phyloP scores from a whole-genome alignment of 1,284 basidiomycete genomes.

The Lentinula novae-zelandiae region DNA sequence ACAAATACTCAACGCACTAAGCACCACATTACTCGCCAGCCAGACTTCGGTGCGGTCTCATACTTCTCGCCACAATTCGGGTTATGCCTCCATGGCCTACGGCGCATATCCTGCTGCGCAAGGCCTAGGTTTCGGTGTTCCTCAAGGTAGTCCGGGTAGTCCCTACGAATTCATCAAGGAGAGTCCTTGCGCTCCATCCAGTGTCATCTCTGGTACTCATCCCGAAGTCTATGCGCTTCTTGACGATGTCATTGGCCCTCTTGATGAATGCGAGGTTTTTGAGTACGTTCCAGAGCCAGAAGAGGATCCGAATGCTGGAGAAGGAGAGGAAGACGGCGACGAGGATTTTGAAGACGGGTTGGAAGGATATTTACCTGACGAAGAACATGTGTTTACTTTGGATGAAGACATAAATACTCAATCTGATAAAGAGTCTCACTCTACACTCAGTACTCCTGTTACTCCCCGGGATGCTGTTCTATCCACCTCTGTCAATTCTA shows the following conservation, averaged over 20 bases:
- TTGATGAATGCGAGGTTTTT: constrained; percentile 93
- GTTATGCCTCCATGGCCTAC: constrained; percentile 65
- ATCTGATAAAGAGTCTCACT: background rate
- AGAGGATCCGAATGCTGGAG: constrained; percentile 90
- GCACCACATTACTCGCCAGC: constrained; percentile 71
- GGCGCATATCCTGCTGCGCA: constrained; percentile 60
- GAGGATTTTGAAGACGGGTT: constrained; percentile 52
- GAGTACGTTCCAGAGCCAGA: constrained; percentile 94
- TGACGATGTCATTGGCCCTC: constrained; percentile 80
- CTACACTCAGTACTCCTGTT: background rate
- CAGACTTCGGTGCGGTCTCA: constrained; percentile 52
- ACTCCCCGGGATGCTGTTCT: constrained; percentile 8
- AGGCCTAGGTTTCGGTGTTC: background rate
- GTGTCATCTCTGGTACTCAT: constrained; percentile 65
- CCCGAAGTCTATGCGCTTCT: constrained; percentile 85
- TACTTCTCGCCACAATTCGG: background rate
- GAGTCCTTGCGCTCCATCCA: constrained; percentile 65
- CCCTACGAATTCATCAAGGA: constrained; percentile 53
- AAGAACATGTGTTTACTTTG: constrained; percentile 69
- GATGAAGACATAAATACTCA: constrained; percentile 52
- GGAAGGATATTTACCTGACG: constrained; percentile 59
- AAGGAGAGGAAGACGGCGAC: constrained; percentile 75
- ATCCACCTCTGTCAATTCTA: background rate
- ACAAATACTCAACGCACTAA: constrained; percentile 75
- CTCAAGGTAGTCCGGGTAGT: constrained; percentile 54